Conservation (phyloP, 768 basidiomycete species). For the Cantharellus cinnabarinus region DNA sequence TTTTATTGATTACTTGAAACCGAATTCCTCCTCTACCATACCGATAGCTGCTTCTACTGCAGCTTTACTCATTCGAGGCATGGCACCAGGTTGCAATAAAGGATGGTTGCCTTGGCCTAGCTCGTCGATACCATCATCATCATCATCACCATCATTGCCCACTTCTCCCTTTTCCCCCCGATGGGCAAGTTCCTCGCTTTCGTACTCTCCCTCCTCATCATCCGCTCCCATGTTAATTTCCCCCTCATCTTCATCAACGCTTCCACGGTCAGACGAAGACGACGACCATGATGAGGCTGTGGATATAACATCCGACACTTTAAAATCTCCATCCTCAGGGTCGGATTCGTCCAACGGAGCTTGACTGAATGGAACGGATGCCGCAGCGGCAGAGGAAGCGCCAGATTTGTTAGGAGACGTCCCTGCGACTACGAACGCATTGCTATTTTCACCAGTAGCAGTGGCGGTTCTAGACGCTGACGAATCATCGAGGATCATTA, state of each 20-base stretch:
- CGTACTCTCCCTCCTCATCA: conserved; percentile 24
- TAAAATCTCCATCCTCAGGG: neutral
- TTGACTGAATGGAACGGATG: neutral
- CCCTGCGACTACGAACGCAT: neutral
- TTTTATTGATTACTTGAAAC: neutral
- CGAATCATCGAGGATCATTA: neutral
- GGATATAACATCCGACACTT: neutral
- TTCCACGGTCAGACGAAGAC: neutral
- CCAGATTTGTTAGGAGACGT: neutral
- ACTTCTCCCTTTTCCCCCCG: conserved; percentile 3
- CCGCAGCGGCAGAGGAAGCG: neutral
- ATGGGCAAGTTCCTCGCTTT: conserved; percentile 21
- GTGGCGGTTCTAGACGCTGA: neutral
- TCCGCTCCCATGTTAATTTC: conserved; percentile 16
- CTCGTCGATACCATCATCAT: conserved; percentile 3
- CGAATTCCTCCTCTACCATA: neutral
- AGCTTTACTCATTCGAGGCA: neutral
- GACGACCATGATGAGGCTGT: conserved; percentile 4
- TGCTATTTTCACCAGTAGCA: neutral
- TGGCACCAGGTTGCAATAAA: neutral
- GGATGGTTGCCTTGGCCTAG: neutral
- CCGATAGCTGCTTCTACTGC: neutral
- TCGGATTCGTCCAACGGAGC: conserved; percentile 1
- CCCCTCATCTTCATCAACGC: neutral
- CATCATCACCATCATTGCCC: neutral